Base-by-base conservation (phyloP, 495 filamentous ascomycete genomes). In the Penicillium bialowiezense region DNA sequence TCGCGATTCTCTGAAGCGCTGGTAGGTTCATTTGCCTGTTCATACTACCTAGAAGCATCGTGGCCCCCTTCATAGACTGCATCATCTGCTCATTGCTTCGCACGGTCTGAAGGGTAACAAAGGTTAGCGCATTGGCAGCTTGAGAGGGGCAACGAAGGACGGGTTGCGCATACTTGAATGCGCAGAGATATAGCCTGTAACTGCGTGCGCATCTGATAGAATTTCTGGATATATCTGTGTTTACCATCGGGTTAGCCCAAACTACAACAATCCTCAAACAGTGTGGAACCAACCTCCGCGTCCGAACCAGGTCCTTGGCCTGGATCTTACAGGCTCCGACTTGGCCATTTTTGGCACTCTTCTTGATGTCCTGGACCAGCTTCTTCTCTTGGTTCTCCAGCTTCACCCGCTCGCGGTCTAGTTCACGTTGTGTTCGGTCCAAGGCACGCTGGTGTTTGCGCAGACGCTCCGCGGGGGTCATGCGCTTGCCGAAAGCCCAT, bases 31-130 rank as follows among this genome's bases (percentile, higher is more conserved):
- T 97, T 41, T 87, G 87, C 33, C 86, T 79, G 67, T 98, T 98
- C 95, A 98, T 98, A 66, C 85, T 91, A 9, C 91, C 90, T 12
- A 98, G 77, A 2, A 96, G 82, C 62, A 85, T 81, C 0, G 95
- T 97, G 4, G 93, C 95, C 41, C 95, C 93, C 64, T 96, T 97
- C 93, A 97, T 98, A 5, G 90, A 91, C 65, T 95, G 89, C 91
- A 96, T 95, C 93, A 98, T 98, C 70, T 96, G 91, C 65, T 98
- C 93, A 70, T 98, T 97, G 58, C 90, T 96, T 39, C 95, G 84
- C 31, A 97, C 91, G 28, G 93, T 97, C 86, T 95, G 52, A 18
- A 28, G n/a, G 24, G 15, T 51, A 31, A 44, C 44, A 40, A 33
- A 23, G 24, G 43, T 38, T 12, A 55, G 50, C 39, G 26, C 28